Evolutionary conservation across 306 rosid species (phyloP).

Genomic region (Vigna unguiculata): DNA sequence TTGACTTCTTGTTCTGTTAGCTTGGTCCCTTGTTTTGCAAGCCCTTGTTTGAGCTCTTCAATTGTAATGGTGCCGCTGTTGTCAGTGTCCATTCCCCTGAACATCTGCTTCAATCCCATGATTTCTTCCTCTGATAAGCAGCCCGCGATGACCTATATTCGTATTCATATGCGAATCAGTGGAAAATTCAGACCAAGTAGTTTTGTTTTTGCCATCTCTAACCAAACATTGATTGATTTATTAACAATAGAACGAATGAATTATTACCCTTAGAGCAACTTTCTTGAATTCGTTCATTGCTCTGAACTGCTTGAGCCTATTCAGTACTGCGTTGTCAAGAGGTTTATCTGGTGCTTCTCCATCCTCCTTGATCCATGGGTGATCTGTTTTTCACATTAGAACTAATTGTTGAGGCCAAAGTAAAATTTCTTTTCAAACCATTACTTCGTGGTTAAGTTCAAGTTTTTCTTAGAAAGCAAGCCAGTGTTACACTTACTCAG

Average conservation of each 20-base stretch:
- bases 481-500: conserved; percentile 59
- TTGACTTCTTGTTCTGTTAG: conserved; percentile 82
- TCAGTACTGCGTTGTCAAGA: conserved; percentile 94
- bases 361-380: conserved; percentile 98
- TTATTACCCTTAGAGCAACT: conserved; percentile 84
- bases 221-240: background rate
- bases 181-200: background rate
- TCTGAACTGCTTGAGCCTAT: conserved; percentile 92
- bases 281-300: conserved; percentile 98
- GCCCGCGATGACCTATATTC: conserved; percentile 89
- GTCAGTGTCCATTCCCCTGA: conserved; percentile 85
- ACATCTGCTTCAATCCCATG: conserved; percentile 96
- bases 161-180: background rate
- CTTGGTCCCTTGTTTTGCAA: conserved; percentile 93
- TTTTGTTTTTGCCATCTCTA: background rate
- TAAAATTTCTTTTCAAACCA: background rate
- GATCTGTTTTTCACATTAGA: conserved; percentile 53
- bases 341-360: conserved; percentile 98
- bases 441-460: background rate
- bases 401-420: background rate
- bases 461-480: background rate
- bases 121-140: conserved; percentile 98
- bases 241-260: background rate
- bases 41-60: conserved; percentile 97
- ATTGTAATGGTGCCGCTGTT: conserved; percentile 96